These are phyloP conservation scores for Coix lacrymajobi DNA, from an alignment of 176 grass and related monocot species.

Conservation along the genomic window DNA sequence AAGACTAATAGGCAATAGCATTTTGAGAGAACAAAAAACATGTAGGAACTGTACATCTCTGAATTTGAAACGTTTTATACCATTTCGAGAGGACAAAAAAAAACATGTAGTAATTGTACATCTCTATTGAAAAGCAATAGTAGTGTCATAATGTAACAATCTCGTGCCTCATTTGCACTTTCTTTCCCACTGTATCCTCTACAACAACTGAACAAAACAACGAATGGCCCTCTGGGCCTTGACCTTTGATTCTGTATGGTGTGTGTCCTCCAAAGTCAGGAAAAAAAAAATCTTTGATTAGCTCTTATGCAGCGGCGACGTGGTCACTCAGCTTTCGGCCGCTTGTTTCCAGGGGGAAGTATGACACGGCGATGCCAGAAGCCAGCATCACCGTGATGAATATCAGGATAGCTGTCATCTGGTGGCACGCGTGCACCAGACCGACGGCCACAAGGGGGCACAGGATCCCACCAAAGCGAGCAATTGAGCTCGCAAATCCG, in stretches of 20 bases:
- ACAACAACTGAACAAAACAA: conserved; percentile 12
- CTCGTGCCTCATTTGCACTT: neutral
- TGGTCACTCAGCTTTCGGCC: conserved; percentile 70
- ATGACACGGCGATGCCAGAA: conserved; percentile 45
- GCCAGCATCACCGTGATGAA: conserved; percentile 71
- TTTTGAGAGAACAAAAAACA: neutral
- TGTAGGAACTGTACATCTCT: too few species aligned
- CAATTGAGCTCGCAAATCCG: conserved; percentile 63
- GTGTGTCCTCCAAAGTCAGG: neutral
- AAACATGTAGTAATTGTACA: neutral
- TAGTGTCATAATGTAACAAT: neutral
- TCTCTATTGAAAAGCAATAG: conserved; percentile 12
- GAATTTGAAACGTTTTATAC: neutral
- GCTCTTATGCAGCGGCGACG: conserved; percentile 24
- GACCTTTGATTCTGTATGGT: conserved; percentile 9
- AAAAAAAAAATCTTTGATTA: neutral
- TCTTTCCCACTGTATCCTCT: conserved; percentile 4
- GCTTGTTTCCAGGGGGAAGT: conserved; percentile 82
- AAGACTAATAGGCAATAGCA: too few species aligned
- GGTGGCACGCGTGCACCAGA: conserved; percentile 75
- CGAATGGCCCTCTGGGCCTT: neutral
- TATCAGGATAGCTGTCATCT: conserved; percentile 52
- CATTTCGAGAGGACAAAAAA: neutral
- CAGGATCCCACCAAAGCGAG: conserved; percentile 74
- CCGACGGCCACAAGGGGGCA: conserved; percentile 80